Conservation (phyloP, 1,139 yeast species). For the Pichia norvegensis region DNA sequence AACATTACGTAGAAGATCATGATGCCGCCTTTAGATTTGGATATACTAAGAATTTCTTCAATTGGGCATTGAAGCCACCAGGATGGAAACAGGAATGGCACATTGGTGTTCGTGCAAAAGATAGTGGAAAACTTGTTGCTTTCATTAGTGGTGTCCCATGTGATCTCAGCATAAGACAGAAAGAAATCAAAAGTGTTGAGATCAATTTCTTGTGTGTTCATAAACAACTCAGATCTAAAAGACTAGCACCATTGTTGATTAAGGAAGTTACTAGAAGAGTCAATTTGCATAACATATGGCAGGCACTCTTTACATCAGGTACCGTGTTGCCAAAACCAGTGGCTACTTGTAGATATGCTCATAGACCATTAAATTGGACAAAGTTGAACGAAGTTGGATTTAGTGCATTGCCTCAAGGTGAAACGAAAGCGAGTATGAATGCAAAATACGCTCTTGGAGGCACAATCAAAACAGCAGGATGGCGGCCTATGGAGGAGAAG, state of each 20-base stretch:
- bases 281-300: slow-evolving; percentile 81
- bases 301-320: slow-evolving; percentile 93
- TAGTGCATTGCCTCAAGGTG: slow-evolving; percentile 65
- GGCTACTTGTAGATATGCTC: slow-evolving; percentile 85
- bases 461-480: slow-evolving; percentile 45
- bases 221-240: slow-evolving; percentile 84
- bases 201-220: slow-evolving; percentile 92
- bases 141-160: slow-evolving; percentile 90
- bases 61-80: slow-evolving; percentile 93
- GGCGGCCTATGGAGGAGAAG: slow-evolving; percentile 51
- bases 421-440: slow-evolving; percentile 74
- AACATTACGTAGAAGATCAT: slow-evolving; percentile 89
- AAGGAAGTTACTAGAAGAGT: slow-evolving; percentile 93
- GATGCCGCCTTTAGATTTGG: slow-evolving; percentile 90
- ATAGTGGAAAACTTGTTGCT: slow-evolving; percentile 72
- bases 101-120: slow-evolving; percentile 83
- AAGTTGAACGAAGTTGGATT: slow-evolving; percentile 88
- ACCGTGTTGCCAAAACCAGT: slow-evolving; percentile 86
- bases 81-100: slow-evolving; percentile 90
- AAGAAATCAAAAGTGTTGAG: slow-evolving; percentile 63
- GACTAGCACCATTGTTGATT: slow-evolving; percentile 89
- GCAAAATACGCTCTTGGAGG: slow-evolving; percentile 70
- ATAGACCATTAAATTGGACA: slow-evolving; percentile 89
- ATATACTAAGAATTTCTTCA: slow-evolving; percentile 72
- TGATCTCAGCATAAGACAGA: slow-evolving; percentile 53